phyloP scores from a whole-genome alignment of 2,329 filamentous ascomycete species.

The Parastagonospora nodorum region DNA sequence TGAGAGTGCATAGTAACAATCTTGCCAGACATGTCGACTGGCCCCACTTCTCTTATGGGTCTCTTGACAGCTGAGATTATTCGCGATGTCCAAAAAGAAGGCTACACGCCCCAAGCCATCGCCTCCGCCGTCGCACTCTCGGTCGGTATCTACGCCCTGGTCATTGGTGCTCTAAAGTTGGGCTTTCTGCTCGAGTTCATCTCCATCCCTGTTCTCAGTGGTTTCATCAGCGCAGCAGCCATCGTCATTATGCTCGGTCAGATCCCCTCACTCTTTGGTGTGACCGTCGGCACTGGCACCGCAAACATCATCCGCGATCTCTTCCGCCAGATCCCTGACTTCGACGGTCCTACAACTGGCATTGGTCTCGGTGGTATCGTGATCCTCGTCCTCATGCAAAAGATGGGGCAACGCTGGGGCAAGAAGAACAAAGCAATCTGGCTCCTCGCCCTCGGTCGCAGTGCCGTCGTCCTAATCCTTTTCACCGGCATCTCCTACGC shows the following conservation, averaged over 20 bases:
- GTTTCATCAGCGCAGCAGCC: constrained; percentile 69
- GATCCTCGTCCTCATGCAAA: constrained; percentile 61
- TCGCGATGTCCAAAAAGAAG: constrained; percentile 55
- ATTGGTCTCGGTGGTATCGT: constrained; percentile 64
- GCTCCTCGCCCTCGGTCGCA: constrained; percentile 64
- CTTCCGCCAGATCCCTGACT: constrained; percentile 60
- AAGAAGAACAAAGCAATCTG: constrained; percentile 63
- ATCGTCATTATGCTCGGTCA: constrained; percentile 70
- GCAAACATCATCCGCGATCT: constrained; percentile 65
- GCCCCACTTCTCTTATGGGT: constrained; percentile 68
- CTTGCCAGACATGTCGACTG: constrained; percentile 65
- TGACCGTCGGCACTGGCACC: constrained; percentile 56
- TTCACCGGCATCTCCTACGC: constrained; percentile 68
- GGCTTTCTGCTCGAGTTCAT: constrained; percentile 71
- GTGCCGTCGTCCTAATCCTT: constrained; percentile 64
- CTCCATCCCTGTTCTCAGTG: constrained; percentile 66
- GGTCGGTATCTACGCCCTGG: constrained; percentile 65
- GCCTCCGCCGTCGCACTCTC: constrained; percentile 67
- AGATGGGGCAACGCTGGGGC: constrained; percentile 64
- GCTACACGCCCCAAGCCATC: constrained; percentile 60
- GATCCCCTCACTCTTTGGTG: constrained; percentile 64
- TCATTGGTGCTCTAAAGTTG: constrained; percentile 65
- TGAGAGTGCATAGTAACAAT: constrained; percentile 40
- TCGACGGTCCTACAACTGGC: constrained; percentile 63
- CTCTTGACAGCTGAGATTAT: constrained; percentile 67